Evolutionary conservation across 225 moss, liverwort and hornwort species (phyloP), one percentile per base, ranked within the genome.

Genomic region (Marchantia paleacea): DNA sequence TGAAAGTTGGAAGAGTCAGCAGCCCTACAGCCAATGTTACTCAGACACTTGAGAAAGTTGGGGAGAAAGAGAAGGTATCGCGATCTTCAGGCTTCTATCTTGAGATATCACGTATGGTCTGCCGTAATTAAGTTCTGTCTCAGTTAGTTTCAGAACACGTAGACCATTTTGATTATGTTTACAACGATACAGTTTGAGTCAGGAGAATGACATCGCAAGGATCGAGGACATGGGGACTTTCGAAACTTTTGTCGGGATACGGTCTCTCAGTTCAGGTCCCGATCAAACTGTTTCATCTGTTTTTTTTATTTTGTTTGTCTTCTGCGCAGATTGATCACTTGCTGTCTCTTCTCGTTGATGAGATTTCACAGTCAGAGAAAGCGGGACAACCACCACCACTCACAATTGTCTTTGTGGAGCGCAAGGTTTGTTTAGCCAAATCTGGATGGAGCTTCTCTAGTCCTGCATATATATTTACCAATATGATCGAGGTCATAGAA

Each of bases 401-500:
- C 12, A 97, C 97, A 0, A 97, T 97, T 60, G 94, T 94, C 15
- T 97, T 97, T 83, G 97, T 97, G 78, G 97, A 97, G 82, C 94
- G 97, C 10, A 97, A 97, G 92, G 96, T 87, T 72, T 79, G 78
- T 81, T 7, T 11, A 30, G 25, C 12, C 24, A 55, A 47, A 3
- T 20, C 18, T 48, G 47, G 14, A 19, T 16, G 31, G 8, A 14
- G 69, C 30, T 47, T 31, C 47, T 12, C 18, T 58, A 69, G 1
- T 73, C 52, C 53, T 52, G 73, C 54, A 24, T 68, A 26, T 22
- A 2, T 12, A 4, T 68, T 68, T 10, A 68, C 15, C 0, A 26
- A 15, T 6, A 12, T 70, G 19, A 20, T 15, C 16, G 20, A 58
- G 58, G 58, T 58, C 58, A 15, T 39, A 39, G 39, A 39, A n/a